Evolutionary conservation across 305 asterid species (phyloP).

Genomic region (Fraxinus sp.): DNA sequence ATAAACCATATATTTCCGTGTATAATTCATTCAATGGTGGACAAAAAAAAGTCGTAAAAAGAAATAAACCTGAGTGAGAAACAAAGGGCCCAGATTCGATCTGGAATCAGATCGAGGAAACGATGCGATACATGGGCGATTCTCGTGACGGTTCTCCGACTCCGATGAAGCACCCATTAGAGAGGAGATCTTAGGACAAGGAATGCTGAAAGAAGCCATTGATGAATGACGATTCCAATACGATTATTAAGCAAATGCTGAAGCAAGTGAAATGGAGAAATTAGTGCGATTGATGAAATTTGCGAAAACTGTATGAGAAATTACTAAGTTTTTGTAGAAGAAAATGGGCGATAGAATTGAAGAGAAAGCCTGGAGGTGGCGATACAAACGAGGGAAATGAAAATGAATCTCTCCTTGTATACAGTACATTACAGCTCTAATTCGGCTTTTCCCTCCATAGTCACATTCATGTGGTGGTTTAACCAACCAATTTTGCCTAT

Average conservation of each 20-base stretch:
- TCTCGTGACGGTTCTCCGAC: constrained; percentile 17
- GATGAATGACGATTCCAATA: constrained; percentile 6
- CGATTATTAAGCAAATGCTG: not conserved
- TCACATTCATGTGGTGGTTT: not conserved
- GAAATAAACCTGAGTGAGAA: constrained; percentile 28
- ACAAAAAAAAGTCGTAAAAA: not conserved
- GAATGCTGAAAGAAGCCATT: constrained; percentile 49
- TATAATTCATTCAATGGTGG: not conserved
- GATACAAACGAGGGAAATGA: constrained; percentile 29
- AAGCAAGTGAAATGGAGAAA: not conserved
- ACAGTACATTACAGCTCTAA: not conserved
- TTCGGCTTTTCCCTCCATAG: not conserved
- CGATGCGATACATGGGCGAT: constrained; percentile 24
- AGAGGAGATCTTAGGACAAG: constrained; percentile 42
- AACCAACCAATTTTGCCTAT: not conserved
- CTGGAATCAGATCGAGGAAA: constrained; percentile 36
- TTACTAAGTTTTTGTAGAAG: constrained; percentile 27
- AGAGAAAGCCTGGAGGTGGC: constrained; percentile 26
- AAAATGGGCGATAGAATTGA: constrained; percentile 36
- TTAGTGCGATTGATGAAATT: not conserved
- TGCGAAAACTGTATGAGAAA: not conserved
- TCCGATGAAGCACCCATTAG: constrained; percentile 33
- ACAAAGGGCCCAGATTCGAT: constrained; percentile 17
- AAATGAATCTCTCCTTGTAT: constrained; percentile 17
- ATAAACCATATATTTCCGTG: not conserved